Base-by-base conservation (phyloP, 306 rosid genomes). In the Medicago ruthenica region DNA sequence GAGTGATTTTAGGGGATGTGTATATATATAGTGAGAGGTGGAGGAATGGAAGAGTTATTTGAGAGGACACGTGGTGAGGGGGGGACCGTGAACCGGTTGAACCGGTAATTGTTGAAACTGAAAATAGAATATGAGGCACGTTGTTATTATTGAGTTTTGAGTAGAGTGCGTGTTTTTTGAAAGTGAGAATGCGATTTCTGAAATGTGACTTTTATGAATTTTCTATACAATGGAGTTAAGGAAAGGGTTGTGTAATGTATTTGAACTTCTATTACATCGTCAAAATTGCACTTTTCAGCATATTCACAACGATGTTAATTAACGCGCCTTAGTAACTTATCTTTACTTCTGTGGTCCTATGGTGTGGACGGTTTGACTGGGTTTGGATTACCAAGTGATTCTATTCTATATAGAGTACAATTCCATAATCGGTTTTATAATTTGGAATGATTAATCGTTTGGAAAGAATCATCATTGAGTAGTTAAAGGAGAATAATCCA, bases 31-130 rank as follows among this genome's bases (percentile, higher is more conserved):
- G 14, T 2, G 44, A 21, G 47, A 4, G 79, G 16, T 20, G 10
- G 3, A 39, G 51, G 40, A 51, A 77, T 47, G 12, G 12, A 70
- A 48, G 11, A 74, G 60, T 47, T 70, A 62, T 18, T 40, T 61
- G 20, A 45, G 22, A 11, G 66, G 90, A 82, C 90, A 84, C 89
- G 92, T 90, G 83, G 83, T 10, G 27, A 36, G 20, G 15, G 45
- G 20, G 15, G 31, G 20, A 53, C 62, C 81, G 81, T 61, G 53
- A 81, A 86, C 85, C 72, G 83, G 87, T 67, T 11, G 24, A 16
- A 16, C 87, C 90, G 79, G 91, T 87, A 59, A 74, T 55, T 27
- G 18, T 22, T 2, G 66, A 20, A 79, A 37, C 62, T n/a, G 16
- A 79, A 71, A 64, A n/a, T 22, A 2, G 31, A 13, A 51, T 9